Evolutionary conservation across 2,329 filamentous ascomycete genomes (phyloP).

Genomic region (Trichoderma atroviride): DNA sequence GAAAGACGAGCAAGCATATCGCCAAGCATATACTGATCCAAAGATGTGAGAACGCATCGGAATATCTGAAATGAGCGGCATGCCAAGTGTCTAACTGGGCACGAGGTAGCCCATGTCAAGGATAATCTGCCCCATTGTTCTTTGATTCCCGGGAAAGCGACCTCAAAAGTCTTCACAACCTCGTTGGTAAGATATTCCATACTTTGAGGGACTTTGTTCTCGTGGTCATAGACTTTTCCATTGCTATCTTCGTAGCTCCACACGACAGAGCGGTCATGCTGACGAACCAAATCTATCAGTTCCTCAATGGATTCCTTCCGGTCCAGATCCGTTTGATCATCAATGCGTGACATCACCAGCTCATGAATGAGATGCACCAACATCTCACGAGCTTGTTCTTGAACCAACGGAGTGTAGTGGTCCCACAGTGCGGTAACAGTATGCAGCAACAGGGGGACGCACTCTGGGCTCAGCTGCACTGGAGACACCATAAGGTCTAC

Average conservation of each 20-base stretch:
- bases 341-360: constrained; percentile 78
- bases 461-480: constrained; percentile 75
- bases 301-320: constrained; percentile 80
- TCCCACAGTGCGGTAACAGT: constrained; percentile 96
- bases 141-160: constrained; percentile 82
- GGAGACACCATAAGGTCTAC: constrained; percentile 97
- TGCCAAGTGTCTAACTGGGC: constrained; percentile 89
- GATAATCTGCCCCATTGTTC: constrained; percentile 91
- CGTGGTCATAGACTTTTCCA: constrained; percentile 71
- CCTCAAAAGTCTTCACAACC: constrained; percentile 81
- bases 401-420: constrained; percentile 91
- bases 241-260: constrained; percentile 96
- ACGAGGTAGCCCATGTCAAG: constrained; percentile 94
- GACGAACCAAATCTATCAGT: constrained; percentile 82
- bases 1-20: constrained; percentile 95
- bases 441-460: constrained; percentile 83
- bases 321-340: constrained; percentile 63
- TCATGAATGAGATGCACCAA: constrained; percentile 97
- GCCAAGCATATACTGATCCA: constrained; percentile 92
- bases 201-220: constrained; percentile 78
- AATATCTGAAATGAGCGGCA: constrained; percentile 98
- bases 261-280: constrained; percentile 79
- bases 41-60: constrained; percentile 84
- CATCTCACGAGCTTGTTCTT: constrained; percentile 97
- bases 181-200: constrained; percentile 85